These are phyloP conservation scores for Cicer yamashitae DNA, from an alignment of 306 rosid genomes.

Conservation along the genomic window DNA sequence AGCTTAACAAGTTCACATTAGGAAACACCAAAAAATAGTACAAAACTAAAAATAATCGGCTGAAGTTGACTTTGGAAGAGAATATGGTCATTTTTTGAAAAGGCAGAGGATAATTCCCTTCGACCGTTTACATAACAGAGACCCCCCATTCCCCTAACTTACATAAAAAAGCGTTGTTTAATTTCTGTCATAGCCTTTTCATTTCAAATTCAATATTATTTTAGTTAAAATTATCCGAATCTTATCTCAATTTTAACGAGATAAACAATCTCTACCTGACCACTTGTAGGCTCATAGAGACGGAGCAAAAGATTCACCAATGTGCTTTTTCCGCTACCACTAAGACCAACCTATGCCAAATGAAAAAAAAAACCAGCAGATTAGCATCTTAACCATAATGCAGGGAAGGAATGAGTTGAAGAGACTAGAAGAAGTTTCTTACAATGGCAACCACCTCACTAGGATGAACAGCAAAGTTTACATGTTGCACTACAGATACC, in stretches of 20 bases:
- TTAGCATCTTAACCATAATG: constrained; percentile 42
- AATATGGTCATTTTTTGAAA: neutral
- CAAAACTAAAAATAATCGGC: neutral
- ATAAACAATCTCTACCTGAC: constrained; percentile 70
- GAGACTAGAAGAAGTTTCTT: constrained; percentile 53
- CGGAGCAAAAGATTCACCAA: constrained; percentile 94
- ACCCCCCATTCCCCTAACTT: neutral
- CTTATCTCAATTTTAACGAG: constrained; percentile 14
- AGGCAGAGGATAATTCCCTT: neutral
- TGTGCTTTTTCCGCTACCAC: constrained; percentile 99
- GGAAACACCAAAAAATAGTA: neutral
- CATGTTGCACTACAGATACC: constrained; percentile 77
- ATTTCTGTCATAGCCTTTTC: neutral
- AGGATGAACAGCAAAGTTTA: constrained; percentile 75
- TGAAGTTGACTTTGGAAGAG: constrained; percentile 17
- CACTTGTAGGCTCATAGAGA: constrained; percentile 89
- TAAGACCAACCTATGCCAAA: constrained; percentile 82
- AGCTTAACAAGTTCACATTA: constrained; percentile 4
- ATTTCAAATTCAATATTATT: constrained; percentile 14
- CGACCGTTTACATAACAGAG: constrained; percentile 2
- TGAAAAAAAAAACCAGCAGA: constrained; percentile 27
- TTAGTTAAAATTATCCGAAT: constrained; percentile 18
- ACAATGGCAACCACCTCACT: constrained; percentile 94
- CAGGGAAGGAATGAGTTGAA: constrained; percentile 39
- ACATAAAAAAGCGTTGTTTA: neutral